Evolutionary conservation across 495 filamentous ascomycete genomes (phyloP).

Genomic region (Hyphodiscus hymeniophilus): DNA sequence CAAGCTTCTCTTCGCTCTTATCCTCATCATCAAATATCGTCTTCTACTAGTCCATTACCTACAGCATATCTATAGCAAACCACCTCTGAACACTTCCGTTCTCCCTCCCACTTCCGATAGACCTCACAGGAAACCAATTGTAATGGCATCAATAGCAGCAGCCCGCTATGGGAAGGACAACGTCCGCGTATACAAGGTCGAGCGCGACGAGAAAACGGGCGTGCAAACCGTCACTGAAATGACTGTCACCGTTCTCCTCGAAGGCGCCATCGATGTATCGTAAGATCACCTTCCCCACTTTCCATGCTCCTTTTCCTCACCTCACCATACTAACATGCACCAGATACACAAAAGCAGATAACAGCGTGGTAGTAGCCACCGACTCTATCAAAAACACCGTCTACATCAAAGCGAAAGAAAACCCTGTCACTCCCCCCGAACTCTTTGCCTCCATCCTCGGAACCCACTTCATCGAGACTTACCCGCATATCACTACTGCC

Average conservation of each 20-base stretch:
- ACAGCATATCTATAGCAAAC: too few relatives aligned
- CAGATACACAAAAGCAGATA: constrained; percentile 89
- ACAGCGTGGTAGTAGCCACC: constrained; percentile 90
- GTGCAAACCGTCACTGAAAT: constrained; percentile 86
- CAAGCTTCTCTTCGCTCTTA: too few relatives aligned
- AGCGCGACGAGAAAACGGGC: constrained; percentile 64
- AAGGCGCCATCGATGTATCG: constrained; percentile 87
- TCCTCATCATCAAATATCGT: too few relatives aligned
- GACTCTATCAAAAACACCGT: constrained; percentile 98
- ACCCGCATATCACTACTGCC: constrained; percentile 77
- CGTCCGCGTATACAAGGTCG: constrained; percentile 92
- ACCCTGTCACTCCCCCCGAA: constrained; percentile 89
- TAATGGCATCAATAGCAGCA: constrained; percentile 55
- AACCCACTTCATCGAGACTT: constrained; percentile 80
- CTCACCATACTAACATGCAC: constrained; percentile 12
- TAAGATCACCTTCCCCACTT: constrained; percentile 33
- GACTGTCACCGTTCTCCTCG: constrained; percentile 83
- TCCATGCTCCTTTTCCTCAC: neutral
- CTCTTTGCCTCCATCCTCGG: constrained; percentile 79
- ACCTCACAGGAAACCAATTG: neutral
- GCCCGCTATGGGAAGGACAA: constrained; percentile 96
- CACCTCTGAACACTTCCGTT: too few relatives aligned
- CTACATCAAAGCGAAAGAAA: constrained; percentile 88
- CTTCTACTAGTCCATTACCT: too few relatives aligned
- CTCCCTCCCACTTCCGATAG: too few relatives aligned